A percentile compares a stretch with the other conserved stretches of the same genome.
phyloP scores from a whole-genome alignment of 176 grass and related monocot species.

The Zoysia pacifica region DNA sequence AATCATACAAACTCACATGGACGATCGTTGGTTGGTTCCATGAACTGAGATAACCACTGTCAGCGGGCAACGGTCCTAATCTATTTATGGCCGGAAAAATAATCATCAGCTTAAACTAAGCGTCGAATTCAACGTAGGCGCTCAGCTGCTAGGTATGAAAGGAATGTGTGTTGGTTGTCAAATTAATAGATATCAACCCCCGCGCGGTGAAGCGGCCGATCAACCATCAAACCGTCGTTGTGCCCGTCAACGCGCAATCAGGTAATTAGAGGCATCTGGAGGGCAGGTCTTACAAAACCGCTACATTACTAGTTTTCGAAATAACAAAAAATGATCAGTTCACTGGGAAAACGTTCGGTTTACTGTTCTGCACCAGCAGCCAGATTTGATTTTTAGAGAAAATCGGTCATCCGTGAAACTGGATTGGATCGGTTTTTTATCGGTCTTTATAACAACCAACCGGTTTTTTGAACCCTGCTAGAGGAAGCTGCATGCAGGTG shows the following conservation, averaged over 20 bases:
- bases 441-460: too few relatives aligned
- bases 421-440: too few relatives aligned
- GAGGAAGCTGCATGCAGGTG: neutral
- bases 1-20: slow-evolving; percentile 8
- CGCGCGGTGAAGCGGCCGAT: neutral
- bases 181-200: neutral
- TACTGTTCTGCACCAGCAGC: too few relatives aligned
- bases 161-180: slow-evolving; percentile 23
- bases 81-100: neutral
- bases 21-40: neutral
- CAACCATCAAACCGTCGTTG: slow-evolving; percentile 5
- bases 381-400: too few relatives aligned
- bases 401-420: too few relatives aligned
- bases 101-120: neutral
- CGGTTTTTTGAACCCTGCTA: too few relatives aligned
- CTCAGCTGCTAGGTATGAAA: neutral
- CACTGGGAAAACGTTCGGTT: too few relatives aligned
- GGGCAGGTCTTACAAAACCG: neutral
- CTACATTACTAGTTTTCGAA: too few relatives aligned
- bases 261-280: neutral
- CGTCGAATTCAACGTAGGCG: neutral
- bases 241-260: neutral
- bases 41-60: neutral
- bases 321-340: too few relatives aligned
- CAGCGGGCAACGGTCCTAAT: neutral